These are phyloP conservation scores for Cryoendolithus antarcticus DNA, from an alignment of 2,329 filamentous ascomycete species.

Conservation along the genomic window DNA sequence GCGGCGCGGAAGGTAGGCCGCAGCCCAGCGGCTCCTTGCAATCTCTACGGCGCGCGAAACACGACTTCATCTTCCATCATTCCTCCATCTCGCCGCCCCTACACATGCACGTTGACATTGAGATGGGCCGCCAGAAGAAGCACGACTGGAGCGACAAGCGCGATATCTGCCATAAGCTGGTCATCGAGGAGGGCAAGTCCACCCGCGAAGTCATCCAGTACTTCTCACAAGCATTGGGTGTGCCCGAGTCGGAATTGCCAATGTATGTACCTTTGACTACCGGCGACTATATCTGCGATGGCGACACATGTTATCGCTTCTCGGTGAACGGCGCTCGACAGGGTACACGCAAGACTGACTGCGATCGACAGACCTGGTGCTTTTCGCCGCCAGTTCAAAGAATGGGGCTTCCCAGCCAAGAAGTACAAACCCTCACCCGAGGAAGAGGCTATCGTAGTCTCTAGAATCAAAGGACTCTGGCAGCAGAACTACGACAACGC, in stretches of 20 bases:
- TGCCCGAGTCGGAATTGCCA: slow-evolving; percentile 45
- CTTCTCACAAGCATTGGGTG: slow-evolving; percentile 37
- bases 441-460: slow-evolving; percentile 54
- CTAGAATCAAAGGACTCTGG: slow-evolving; percentile 65
- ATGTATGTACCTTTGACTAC: slow-evolving; percentile 37
- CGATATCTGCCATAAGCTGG: slow-evolving; percentile 56
- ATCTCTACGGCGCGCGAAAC: slow-evolving; percentile 2
- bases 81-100: background rate
- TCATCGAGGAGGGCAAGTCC: slow-evolving; percentile 62
- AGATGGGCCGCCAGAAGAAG: slow-evolving; percentile 22
- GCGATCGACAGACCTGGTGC: slow-evolving; percentile 1
- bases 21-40: background rate
- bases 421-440: slow-evolving; percentile 60
- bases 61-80: background rate
- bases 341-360: too few species aligned
- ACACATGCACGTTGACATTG: background rate
- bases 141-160: slow-evolving; percentile 59
- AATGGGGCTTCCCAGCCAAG: slow-evolving; percentile 58
- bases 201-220: slow-evolving; percentile 64
- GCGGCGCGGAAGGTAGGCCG: too few species aligned
- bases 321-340: too few species aligned
- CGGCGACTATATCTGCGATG: too few species aligned
- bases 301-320: too few species aligned
- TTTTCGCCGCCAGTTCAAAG: slow-evolving; percentile 24
- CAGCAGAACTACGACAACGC: slow-evolving; percentile 58